Conservation (phyloP, 2,329 filamentous ascomycete genomes). For the Hirsutella thompsonii region DNA sequence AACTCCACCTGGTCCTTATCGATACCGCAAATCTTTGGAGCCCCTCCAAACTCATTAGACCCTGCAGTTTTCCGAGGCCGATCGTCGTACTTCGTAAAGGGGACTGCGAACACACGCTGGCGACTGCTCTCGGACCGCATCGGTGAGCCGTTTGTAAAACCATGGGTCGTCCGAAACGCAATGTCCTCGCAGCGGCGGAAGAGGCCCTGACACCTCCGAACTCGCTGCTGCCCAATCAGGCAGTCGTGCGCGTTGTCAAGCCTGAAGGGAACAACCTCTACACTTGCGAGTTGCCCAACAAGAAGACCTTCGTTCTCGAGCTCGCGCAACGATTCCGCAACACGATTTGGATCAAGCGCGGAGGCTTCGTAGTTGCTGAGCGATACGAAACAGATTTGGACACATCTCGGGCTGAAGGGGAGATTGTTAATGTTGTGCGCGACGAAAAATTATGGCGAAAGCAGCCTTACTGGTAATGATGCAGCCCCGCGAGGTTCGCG, state of each 20-base stretch:
- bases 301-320: constrained; percentile 59
- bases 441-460: constrained; percentile 91
- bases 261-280: constrained; percentile 86
- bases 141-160: too few relatives aligned
- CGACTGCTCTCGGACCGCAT: too few relatives aligned
- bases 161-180: constrained; percentile 47
- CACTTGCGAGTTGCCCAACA: constrained; percentile 57
- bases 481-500: not conserved
- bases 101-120: too few relatives aligned
- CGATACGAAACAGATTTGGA: constrained; percentile 47
- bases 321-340: constrained; percentile 77
- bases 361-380: constrained; percentile 78
- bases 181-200: constrained; percentile 64
- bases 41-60: not conserved
- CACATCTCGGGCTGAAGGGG: constrained; percentile 69
- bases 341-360: constrained; percentile 85
- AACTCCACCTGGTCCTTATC: not conserved
- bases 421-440: constrained; percentile 85
- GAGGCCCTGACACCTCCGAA: constrained; percentile 50
- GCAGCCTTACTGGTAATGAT: constrained; percentile 63
- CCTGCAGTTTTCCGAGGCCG: too few relatives aligned
- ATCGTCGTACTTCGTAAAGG: too few relatives aligned
- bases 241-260: constrained; percentile 66
- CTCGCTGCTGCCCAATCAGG: constrained; percentile 45
- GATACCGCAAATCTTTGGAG: not conserved